Evolutionary conservation across 2,329 filamentous ascomycete species (phyloP).

Genomic region (Neofusicoccum ribis): DNA sequence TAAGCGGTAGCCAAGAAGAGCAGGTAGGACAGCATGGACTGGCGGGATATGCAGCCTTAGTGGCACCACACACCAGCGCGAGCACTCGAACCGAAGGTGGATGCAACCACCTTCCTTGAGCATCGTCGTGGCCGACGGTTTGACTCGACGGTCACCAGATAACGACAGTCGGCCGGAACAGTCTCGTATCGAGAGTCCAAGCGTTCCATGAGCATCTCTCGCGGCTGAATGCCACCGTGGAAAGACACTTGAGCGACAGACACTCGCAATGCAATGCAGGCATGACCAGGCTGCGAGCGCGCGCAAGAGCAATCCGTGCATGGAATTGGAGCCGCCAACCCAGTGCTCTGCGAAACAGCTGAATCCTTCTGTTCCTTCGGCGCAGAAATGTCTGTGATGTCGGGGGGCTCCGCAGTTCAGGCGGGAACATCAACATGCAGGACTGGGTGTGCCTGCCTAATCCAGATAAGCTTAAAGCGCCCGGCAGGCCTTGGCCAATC

Average conservation of each 20-base stretch:
- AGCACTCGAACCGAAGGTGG: neutral
- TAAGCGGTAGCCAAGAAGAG: neutral
- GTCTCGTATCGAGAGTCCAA: neutral
- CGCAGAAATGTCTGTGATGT: neutral
- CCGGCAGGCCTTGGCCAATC: neutral
- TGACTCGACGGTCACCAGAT: conserved; percentile 1
- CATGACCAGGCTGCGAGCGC: neutral
- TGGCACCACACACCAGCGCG: neutral
- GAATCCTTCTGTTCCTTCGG: neutral
- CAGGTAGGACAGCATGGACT: neutral
- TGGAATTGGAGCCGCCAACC: neutral
- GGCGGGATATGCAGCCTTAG: neutral
- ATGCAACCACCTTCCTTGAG: conserved; percentile 9
- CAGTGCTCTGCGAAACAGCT: neutral
- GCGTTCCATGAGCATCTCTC: neutral
- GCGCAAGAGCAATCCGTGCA: neutral
- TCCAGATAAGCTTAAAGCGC: conserved; percentile 5
- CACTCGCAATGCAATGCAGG: neutral
- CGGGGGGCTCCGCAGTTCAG: neutral
- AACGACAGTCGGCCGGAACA: neutral
- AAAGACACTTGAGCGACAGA: too few species aligned
- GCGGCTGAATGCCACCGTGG: neutral
- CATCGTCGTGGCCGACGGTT: neutral
- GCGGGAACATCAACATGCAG: neutral
- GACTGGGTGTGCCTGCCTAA: neutral